Evolutionary conservation across 2,329 filamentous ascomycete genomes (phyloP).

Genomic region (Gnomoniopsis smithogilvyi): DNA sequence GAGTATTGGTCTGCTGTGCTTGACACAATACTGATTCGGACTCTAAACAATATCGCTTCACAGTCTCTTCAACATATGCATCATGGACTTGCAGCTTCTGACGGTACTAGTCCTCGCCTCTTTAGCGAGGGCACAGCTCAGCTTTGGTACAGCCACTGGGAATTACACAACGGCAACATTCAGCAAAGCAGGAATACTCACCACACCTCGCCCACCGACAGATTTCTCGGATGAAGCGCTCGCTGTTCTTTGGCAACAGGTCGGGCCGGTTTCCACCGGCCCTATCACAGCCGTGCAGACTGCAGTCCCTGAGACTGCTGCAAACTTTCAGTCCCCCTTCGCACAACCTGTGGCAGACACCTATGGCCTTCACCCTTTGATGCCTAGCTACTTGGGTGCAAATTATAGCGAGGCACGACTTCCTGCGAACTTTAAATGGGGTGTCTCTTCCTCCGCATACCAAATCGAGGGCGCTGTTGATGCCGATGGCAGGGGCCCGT

Average conservation of each 20-base stretch:
- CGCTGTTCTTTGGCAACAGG: conserved; percentile 7
- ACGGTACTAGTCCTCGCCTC: neutral
- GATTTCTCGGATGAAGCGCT: conserved; percentile 8
- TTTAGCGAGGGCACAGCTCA: neutral
- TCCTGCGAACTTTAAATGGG: conserved; percentile 5
- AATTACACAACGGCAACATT: neutral
- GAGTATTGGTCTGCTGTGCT: too few relatives aligned
- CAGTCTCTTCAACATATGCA: neutral
- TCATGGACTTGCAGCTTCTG: neutral
- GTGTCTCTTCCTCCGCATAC: conserved; percentile 8
- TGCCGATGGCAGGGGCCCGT: conserved; percentile 4
- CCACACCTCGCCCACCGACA: neutral
- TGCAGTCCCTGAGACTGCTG: neutral
- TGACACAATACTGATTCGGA: too few relatives aligned
- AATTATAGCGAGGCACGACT: conserved; percentile 1
- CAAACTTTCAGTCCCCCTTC: neutral
- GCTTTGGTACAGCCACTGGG: neutral
- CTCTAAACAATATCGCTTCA: too few relatives aligned
- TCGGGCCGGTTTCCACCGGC: conserved; percentile 4
- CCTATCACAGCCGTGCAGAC: conserved; percentile 7
- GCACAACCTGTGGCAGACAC: neutral
- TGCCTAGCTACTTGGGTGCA: conserved; percentile 1
- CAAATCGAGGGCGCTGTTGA: conserved; percentile 10
- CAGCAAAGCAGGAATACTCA: neutral
- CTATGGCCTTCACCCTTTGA: conserved; percentile 2